These are phyloP conservation scores for Hydrangea macrophylla DNA, from an alignment of 148 eudicot species.

Conservation along the genomic window DNA sequence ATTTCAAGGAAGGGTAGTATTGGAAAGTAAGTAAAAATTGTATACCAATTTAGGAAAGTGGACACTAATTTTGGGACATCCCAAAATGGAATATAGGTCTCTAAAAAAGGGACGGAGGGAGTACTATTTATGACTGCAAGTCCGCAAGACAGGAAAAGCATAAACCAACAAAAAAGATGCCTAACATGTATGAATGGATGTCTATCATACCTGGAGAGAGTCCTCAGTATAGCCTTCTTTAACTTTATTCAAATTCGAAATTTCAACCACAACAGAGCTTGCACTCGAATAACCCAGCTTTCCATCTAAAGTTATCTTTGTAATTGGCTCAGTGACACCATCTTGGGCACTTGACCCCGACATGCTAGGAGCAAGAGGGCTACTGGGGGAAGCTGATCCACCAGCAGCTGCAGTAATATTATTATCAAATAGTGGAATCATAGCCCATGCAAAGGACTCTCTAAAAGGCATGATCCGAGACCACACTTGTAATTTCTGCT, in stretches of 20 bases:
- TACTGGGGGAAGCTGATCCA: slow-evolving; percentile 93
- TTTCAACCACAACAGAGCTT: slow-evolving; percentile 90
- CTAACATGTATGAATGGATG: slow-evolving; percentile 2
- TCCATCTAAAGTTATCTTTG: slow-evolving; percentile 85
- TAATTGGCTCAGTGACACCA: slow-evolving; percentile 60
- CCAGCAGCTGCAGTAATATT: slow-evolving; percentile 64
- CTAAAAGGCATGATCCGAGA: slow-evolving; percentile 95
- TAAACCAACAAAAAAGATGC: slow-evolving; percentile 1
- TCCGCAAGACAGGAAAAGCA: background rate
- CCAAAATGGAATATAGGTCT: no score
- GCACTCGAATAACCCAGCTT: slow-evolving; percentile 74
- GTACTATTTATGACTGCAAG: background rate
- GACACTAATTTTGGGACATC: no score
- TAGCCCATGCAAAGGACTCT: slow-evolving; percentile 98
- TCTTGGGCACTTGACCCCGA: slow-evolving; percentile 80
- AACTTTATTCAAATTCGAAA: slow-evolving; percentile 92
- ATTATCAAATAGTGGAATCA: slow-evolving; percentile 90
- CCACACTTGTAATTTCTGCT: slow-evolving; percentile 96
- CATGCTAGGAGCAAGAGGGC: slow-evolving; percentile 70
- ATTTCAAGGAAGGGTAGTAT: no score
- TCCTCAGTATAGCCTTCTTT: slow-evolving; percentile 98
- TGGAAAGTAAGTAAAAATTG: no score
- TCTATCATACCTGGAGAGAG: slow-evolving; percentile 66
- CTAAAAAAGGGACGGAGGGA: no score
- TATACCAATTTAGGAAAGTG: no score